Base-by-base conservation (phyloP, 78 protist genomes). In the Creolimax fragrantissima region DNA sequence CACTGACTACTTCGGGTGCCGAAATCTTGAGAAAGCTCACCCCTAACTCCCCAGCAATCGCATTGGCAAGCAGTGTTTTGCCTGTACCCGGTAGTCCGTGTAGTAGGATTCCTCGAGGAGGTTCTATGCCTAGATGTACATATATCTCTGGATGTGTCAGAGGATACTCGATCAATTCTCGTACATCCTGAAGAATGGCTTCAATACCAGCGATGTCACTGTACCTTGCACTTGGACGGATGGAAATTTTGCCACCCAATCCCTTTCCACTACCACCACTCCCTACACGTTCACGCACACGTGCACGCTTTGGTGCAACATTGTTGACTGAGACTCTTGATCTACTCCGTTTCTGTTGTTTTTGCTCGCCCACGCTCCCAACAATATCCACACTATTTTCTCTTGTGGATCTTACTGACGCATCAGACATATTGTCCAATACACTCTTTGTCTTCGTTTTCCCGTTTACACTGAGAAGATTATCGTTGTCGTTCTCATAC, bases 21-120 rank as follows among this genome's bases (percentile, higher is more conserved):
- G 97, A 93, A 0, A 98, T 84, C 4, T 47, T 84, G 74, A 95
- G 74, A 39, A 95, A 96, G 11, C 97, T 89, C 1, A 96, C 91
- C 36, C 67, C 91, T 42, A 90, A 86, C 85, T 92, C 97, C 36
- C 97, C 97, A 0, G 97, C 99, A 17, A 97, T 94, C 2, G 99
- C 97, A 35, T 66, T 2, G 2, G 97, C 98, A 4, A 97, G 96
- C 92, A 95, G 37, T 6, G 98, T 97, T 89, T 97, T 97, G 32
- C 99, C 99, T 81, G 96, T 90, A 58, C 98, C 98, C 5, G 98
- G 98, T 4, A 98, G 98, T 5, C 99, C 99, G 95, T 95, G 96
- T 17, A 97, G 91, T 36, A 97, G 92, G 4, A 96, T 42, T 5
- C 98, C 98, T 3, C 96, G 67, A 43, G 97, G 93, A 3, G 98